phyloP scores from a whole-genome alignment of 139 green algal genomes.

The Picochlorum sp. region DNA sequence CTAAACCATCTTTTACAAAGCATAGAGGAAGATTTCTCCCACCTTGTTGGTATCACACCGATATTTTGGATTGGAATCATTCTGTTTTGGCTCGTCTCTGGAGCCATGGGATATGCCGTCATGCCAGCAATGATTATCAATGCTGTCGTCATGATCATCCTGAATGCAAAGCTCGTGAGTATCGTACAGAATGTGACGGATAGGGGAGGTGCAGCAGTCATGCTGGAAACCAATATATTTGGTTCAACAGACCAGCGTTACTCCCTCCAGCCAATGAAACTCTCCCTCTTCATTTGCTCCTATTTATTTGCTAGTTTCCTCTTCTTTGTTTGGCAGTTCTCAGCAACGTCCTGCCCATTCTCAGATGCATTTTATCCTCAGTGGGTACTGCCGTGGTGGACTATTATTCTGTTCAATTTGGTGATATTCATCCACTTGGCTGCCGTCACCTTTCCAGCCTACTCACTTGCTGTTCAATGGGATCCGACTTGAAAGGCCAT shows the following conservation, averaged over 20 bases:
- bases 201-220: slow-evolving; percentile 5
- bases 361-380: slow-evolving; percentile 16
- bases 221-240: slow-evolving; percentile 26
- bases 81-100: slow-evolving; percentile 22
- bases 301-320: slow-evolving; percentile 28
- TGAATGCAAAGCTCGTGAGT: slow-evolving; percentile 8
- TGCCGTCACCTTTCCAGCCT: slow-evolving; percentile 31
- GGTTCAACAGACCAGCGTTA: slow-evolving; percentile 24
- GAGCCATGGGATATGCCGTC: slow-evolving; percentile 20
- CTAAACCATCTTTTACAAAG: slow-evolving; percentile 7
- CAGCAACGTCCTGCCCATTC: slow-evolving; percentile 35
- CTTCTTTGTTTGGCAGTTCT: slow-evolving; percentile 28
- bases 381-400: slow-evolving; percentile 21
- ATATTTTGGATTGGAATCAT: slow-evolving; percentile 19
- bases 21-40: slow-evolving; percentile 29
- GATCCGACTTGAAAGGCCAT: slow-evolving; percentile 25
- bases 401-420: slow-evolving; percentile 22
- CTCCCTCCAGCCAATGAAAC: slow-evolving; percentile 33
- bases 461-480: slow-evolving; percentile 44
- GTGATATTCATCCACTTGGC: slow-evolving; percentile 26
- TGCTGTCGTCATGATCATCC: slow-evolving; percentile 11
- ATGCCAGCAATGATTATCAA: slow-evolving; percentile 11
- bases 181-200: slow-evolving; percentile 32
- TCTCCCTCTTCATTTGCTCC: slow-evolving; percentile 33
- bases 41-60: slow-evolving; percentile 25